Evolutionary conservation across 352 stramenopile genomes (phyloP).

Genomic region (Thalassiosira mediterranea): DNA sequence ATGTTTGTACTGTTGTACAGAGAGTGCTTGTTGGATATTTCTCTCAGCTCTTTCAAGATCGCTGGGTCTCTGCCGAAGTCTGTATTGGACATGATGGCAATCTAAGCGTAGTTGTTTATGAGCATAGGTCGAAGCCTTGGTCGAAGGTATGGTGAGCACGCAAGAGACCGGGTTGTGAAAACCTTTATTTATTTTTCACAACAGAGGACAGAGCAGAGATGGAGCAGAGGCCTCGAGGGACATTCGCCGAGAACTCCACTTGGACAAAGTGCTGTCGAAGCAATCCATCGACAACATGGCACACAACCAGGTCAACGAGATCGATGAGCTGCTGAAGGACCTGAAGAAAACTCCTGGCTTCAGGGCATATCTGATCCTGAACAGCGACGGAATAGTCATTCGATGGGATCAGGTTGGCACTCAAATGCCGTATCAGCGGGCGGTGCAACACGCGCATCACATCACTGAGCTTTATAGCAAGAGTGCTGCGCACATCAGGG

Average conservation of each 20-base stretch:
- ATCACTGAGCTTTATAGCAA: constrained; percentile 88
- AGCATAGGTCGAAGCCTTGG: too few species aligned
- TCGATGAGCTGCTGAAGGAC: constrained; percentile 91
- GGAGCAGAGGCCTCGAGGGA: too few species aligned
- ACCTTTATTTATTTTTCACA: too few species aligned
- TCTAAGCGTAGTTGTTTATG: too few species aligned
- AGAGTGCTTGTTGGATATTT: constrained; percentile 46
- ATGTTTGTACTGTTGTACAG: constrained; percentile 6
- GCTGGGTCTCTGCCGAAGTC: constrained; percentile 15
- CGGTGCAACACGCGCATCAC: constrained; percentile 91
- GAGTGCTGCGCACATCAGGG: constrained; percentile 87
- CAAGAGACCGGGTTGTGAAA: too few species aligned
- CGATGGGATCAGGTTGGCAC: constrained; percentile 87
- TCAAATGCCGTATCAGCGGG: constrained; percentile 88
- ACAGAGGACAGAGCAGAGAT: too few species aligned
- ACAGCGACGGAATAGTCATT: constrained; percentile 92
- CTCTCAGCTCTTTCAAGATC: constrained; percentile 39
- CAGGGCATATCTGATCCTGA: constrained; percentile 91
- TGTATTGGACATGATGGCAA: constrained; percentile 10
- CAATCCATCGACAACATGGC: constrained; percentile 46
- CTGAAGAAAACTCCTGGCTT: constrained; percentile 90
- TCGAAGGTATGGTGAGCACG: too few species aligned
- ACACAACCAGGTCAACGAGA: constrained; percentile 84
- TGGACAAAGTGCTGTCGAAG: too few species aligned
- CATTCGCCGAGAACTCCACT: too few species aligned